These are phyloP conservation scores for Coemansia sp. DNA, from an alignment of 192 early-diverging fungal species.

Conservation along the genomic window DNA sequence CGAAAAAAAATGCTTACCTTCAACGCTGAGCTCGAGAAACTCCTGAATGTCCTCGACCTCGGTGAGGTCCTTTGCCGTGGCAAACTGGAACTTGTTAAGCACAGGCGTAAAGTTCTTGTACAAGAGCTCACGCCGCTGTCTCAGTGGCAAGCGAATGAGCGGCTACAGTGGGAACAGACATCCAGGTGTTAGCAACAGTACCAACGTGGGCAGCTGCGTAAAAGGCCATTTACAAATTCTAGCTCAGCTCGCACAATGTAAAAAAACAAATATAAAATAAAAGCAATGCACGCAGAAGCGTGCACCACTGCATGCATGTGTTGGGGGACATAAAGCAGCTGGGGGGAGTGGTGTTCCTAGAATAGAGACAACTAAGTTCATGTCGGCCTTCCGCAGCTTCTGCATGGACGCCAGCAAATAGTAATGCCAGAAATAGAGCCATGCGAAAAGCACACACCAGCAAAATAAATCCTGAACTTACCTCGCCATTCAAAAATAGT, in stretches of 20 bases:
- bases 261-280: background rate
- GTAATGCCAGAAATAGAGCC: background rate
- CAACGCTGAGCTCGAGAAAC: conserved; percentile 58
- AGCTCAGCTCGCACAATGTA: background rate
- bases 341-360: background rate
- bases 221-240: background rate
- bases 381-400: background rate
- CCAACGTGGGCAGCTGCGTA: background rate
- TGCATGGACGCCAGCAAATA: background rate
- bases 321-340: background rate
- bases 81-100: conserved; percentile 88
- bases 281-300: conserved; percentile 2
- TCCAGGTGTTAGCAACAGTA: background rate
- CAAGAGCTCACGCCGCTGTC: conserved; percentile 73
- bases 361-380: too few species aligned
- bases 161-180: conserved; percentile 47
- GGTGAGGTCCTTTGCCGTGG: conserved; percentile 75
- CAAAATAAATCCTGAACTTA: conserved; percentile 17
- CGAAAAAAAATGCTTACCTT: conserved; percentile 27
- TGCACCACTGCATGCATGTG: conserved; percentile 7
- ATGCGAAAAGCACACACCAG: background rate
- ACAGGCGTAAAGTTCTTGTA: conserved; percentile 69
- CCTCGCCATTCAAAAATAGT: conserved; percentile 88
- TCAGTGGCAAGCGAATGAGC: conserved; percentile 73
- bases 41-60: conserved; percentile 94